phyloP scores from a whole-genome alignment of 495 filamentous ascomycete species.

The Parathielavia appendiculata region DNA sequence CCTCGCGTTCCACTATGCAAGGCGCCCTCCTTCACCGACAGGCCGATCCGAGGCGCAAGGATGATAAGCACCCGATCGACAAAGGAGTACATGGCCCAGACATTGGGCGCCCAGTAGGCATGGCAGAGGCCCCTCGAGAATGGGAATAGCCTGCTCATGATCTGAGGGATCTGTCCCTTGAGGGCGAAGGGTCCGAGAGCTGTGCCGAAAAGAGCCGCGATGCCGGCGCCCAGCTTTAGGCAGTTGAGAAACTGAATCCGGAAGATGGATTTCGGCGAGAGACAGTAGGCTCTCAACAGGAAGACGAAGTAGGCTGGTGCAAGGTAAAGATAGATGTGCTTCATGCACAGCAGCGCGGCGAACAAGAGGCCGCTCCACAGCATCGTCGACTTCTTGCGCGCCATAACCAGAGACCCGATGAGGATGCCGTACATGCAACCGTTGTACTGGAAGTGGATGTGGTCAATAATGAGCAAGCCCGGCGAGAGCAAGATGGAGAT shows the following conservation, averaged over 20 bases:
- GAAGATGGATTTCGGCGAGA: constrained; percentile 72
- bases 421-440: constrained; percentile 90
- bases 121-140: constrained; percentile 92
- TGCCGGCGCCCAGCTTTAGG: constrained; percentile 71
- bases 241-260: constrained; percentile 70
- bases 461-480: constrained; percentile 92
- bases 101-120: constrained; percentile 96
- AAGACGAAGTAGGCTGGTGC: constrained; percentile 94
- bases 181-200: constrained; percentile 88
- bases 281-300: constrained; percentile 79
- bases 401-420: constrained; percentile 75
- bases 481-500: constrained; percentile 88
- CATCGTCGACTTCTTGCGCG: constrained; percentile 68
- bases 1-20: constrained; percentile 86
- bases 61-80: constrained; percentile 71
- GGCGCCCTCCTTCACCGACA: constrained; percentile 66
- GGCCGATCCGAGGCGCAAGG: constrained; percentile 75
- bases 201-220: constrained; percentile 66
- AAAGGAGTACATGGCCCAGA: constrained; percentile 97
- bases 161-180: constrained; percentile 81
- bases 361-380: constrained; percentile 77
- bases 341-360: constrained; percentile 80
- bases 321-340: constrained; percentile 97
- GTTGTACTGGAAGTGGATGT: constrained; percentile 99
- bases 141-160: constrained; percentile 81